These are phyloP conservation scores for Solanum habrochaites DNA, from an alignment of 257 asterid species.

Conservation along the genomic window DNA sequence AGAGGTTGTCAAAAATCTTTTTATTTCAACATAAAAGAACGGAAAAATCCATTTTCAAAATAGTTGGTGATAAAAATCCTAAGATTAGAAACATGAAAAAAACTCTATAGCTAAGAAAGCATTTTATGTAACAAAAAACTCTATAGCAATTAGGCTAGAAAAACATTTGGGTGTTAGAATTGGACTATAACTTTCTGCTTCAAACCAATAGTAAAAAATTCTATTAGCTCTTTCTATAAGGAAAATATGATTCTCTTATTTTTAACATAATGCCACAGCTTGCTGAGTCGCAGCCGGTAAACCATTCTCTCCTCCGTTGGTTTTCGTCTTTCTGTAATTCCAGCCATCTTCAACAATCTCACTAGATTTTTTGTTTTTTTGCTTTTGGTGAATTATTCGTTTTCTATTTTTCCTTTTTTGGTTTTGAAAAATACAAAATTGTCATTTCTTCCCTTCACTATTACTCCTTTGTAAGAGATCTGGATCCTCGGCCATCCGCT, in stretches of 20 bases:
- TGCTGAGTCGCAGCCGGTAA: neutral
- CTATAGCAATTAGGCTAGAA: too few species aligned
- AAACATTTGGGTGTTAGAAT: neutral
- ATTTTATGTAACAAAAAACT: neutral
- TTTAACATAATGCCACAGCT: neutral
- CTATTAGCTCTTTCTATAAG: conserved; percentile 3
- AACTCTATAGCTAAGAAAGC: too few species aligned
- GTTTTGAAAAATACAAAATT: conserved; percentile 3
- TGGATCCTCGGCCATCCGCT: conserved; percentile 8
- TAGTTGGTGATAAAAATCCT: neutral
- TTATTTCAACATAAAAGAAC: neutral
- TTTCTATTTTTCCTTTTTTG: neutral
- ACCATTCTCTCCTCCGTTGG: neutral
- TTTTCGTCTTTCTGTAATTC: neutral
- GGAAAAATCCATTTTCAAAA: neutral
- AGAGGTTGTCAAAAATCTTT: neutral
- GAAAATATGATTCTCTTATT: conserved; percentile 5
- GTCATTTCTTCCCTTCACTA: conserved; percentile 12
- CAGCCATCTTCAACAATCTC: neutral
- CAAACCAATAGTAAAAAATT: conserved; percentile 4
- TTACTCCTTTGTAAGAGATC: conserved; percentile 9
- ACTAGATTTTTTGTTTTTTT: too few species aligned
- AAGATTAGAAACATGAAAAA: neutral
- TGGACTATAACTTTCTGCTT: conserved; percentile 1
- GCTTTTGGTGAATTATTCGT: neutral